Base-by-base conservation (phyloP, 106 monocot species). In the Dendrobium chrysotoxum region DNA sequence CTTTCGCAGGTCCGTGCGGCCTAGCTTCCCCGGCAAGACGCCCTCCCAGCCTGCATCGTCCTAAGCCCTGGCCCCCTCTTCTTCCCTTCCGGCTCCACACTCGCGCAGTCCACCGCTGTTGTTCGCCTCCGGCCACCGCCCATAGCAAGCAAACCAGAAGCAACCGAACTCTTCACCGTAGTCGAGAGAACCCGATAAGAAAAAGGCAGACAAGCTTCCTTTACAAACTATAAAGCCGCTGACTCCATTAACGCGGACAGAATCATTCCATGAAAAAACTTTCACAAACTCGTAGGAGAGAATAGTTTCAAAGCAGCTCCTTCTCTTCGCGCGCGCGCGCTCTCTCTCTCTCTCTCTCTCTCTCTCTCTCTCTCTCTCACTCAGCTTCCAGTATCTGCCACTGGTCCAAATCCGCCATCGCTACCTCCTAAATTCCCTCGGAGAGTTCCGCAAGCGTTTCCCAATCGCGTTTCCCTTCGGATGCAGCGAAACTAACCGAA, bases 1-100 rank as follows among this genome's bases (percentile, higher is more conserved):
- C 57, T 83, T 70, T 30, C 84, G 65, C 55, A 84, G 67, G 28
- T 83, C 88, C 28, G 77, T 83, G 66, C 86, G 40, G 13, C 78
- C 85, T 87, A 90, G 79, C 87, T 87, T 7, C 90, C 85, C 72
- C 90, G 82, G 90, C 90, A 90, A 40, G 87, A 87, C 45, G 70
- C 90, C 35, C 87, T 80, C 2, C 90, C 90, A 5, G 90, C 90
- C 61, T 90, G 90, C 87, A 85, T 83, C 64, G 87, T 77, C 44
- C 90, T 71, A 42, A 90, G 67, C 53, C 87, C 90, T 15, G 85
- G 82, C 68, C 85, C 70, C 81, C 80, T 85, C 84, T 64, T 86
- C 84, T 78, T 83, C 75, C 81, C 84, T 80, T 83, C 80, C 80
- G 80, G 80, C 65, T 61, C 83, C 74, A 79, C 83, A 50, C 53